Evolutionary conservation across 202 grass and related monocot genomes (phyloP), one percentile per base, ranked within the genome.

Genomic region (Digitaria exilis): DNA sequence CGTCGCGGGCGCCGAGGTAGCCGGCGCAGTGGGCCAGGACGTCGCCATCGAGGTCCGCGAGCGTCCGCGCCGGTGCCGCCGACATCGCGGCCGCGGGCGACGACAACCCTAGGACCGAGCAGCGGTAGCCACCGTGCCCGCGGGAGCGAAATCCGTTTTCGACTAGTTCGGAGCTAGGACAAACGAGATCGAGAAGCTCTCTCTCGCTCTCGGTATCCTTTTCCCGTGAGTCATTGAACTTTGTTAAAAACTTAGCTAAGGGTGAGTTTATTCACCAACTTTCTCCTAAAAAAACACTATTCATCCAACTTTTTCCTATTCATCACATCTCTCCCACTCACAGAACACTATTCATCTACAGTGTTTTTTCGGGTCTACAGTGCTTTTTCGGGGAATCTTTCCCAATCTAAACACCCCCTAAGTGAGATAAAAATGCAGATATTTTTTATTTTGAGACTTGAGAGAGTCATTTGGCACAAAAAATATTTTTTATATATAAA

Each of bases 31-130:
- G 79, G 22, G 88, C 90, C 69, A 98, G 79, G 73, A 76, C 87
- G 86, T 97, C 92, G 42, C 79, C 86, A 37, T 92, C 82, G 25
- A 97, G 84, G 56, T 91, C 90, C 11, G 65, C 82, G 41, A 97
- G 86, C 70, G 88, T 80, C 76, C 78, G 86, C 69, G 21, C 69
- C 29, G 78, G 44, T 22, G 56, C 32, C 26, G 22, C 43, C 13
- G 72, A 57, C 73, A 79, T 77, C 65, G 80, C 41, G 37, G n/a
- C 73, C 70, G 83, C 54, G 51, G 18, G 60, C 22, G 52, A 50
- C 57, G 34, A 51, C 30, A 82, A 77, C 63, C 77, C 71, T 76
- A 60, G 44, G 25, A 19, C 6, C 21, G 54, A n/a, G 29, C 15
- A 12, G 42, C 41, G 11, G 41, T 24, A 51, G 62, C 55, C 69